Conservation (phyloP, 2,329 filamentous ascomycete genomes). For the Aspergillus fumigatiaffinis region DNA sequence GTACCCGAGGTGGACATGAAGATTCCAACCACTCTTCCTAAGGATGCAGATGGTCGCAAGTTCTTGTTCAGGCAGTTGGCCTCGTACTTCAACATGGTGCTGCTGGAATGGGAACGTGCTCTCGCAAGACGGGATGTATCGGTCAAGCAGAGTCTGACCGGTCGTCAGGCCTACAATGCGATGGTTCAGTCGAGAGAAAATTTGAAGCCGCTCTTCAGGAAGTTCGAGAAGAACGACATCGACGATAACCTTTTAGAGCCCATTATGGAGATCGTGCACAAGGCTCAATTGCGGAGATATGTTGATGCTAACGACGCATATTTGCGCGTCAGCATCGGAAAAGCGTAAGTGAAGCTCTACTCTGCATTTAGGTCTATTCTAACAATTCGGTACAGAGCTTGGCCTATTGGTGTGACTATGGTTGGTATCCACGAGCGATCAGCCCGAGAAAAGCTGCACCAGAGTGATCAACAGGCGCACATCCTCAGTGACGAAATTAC, state of each 20-base stretch:
- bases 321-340: slow-evolving; percentile 85
- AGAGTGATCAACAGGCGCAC: slow-evolving; percentile 73
- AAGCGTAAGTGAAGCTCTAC: slow-evolving; percentile 53
- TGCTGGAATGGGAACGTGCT: slow-evolving; percentile 79
- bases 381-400: slow-evolving; percentile 54
- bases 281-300: slow-evolving; percentile 85
- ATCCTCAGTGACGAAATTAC: slow-evolving; percentile 97
- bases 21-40: slow-evolving; percentile 60
- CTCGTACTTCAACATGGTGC: slow-evolving; percentile 95
- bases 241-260: slow-evolving; percentile 76
- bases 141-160: slow-evolving; percentile 69
- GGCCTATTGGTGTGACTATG: slow-evolving; percentile 99
- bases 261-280: slow-evolving; percentile 85
- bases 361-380: slow-evolving; percentile 5
- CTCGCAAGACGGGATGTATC: slow-evolving; percentile 57
- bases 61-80: slow-evolving; percentile 84
- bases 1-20: slow-evolving; percentile 89
- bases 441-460: slow-evolving; percentile 89
- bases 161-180: slow-evolving; percentile 74
- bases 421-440: slow-evolving; percentile 98
- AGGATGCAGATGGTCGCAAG: slow-evolving; percentile 61
- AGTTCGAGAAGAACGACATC: slow-evolving; percentile 76
- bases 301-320: slow-evolving; percentile 97
- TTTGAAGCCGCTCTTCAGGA: slow-evolving; percentile 83
- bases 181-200: slow-evolving; percentile 87